Percentiles rank a stretch among this genome's conserved stretches.
These are phyloP conservation scores for Lactuca sativa DNA, from an alignment of 129 eudicot species.

Conservation along the genomic window DNA sequence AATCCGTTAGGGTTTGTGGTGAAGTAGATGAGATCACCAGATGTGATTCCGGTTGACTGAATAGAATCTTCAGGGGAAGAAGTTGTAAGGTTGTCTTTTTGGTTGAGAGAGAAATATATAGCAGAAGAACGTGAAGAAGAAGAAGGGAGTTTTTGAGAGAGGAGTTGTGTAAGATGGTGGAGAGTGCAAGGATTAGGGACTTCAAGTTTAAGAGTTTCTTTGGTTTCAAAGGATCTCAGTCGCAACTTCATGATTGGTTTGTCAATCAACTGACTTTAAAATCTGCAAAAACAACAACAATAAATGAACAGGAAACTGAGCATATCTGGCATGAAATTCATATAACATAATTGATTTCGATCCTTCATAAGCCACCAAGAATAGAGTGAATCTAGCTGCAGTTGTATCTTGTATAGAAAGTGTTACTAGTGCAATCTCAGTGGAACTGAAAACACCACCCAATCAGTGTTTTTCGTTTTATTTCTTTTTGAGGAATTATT, in stretches of 20 bases:
- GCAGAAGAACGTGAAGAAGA: constrained; percentile 27
- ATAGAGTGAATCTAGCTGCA: background rate
- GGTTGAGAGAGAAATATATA: constrained; percentile 65
- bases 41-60: constrained; percentile 64
- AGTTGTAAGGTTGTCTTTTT: constrained; percentile 49
- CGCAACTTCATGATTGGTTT: constrained; percentile 58
- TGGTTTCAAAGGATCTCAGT: constrained; percentile 65
- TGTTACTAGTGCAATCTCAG: background rate
- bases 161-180: constrained; percentile 43
- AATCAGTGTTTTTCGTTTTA: background rate
- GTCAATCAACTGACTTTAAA: background rate
- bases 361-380: constrained; percentile 11
- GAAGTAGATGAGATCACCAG: constrained; percentile 78
- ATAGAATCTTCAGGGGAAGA: constrained; percentile 49
- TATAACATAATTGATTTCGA: background rate
- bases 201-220: constrained; percentile 65
- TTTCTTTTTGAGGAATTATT: background rate
- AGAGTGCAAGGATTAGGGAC: constrained; percentile 53
- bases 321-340: background rate
- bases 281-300: constrained; percentile 6
- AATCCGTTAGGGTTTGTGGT: constrained; percentile 43
- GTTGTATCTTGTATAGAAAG: background rate
- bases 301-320: background rate
- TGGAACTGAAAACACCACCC: background rate
- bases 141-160: constrained; percentile 42